Evolutionary conservation across 2,329 filamentous ascomycete species (phyloP).

Genomic region (Botrytis byssoidea): DNA sequence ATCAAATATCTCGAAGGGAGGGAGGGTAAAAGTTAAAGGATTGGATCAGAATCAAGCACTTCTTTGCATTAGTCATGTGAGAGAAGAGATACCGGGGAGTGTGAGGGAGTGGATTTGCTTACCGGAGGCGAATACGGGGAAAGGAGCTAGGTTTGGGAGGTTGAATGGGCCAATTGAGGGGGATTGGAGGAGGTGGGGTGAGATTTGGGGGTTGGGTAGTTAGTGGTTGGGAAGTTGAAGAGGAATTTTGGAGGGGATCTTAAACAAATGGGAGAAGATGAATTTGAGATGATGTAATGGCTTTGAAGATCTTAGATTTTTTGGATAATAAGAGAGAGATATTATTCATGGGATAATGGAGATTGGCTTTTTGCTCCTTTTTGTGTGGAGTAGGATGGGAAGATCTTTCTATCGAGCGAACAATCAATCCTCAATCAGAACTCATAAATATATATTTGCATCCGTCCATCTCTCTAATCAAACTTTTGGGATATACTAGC

Average conservation of each 20-base stretch:
- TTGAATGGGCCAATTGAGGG: conserved; percentile 60
- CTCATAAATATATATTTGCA: neutral
- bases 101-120: conserved; percentile 84
- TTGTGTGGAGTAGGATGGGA: neutral
- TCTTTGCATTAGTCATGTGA: conserved; percentile 87
- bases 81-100: conserved; percentile 83
- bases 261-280: neutral
- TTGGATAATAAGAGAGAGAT: neutral
- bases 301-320: neutral
- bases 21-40: conserved; percentile 55
- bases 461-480: no score
- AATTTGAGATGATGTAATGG: neutral
- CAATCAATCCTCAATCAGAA: neutral
- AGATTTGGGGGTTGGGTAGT: conserved; percentile 54
- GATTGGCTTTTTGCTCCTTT: neutral
- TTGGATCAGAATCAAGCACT: conserved; percentile 72
- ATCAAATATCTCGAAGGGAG: conserved; percentile 47
- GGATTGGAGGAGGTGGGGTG: conserved; percentile 58
- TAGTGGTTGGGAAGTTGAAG: neutral
- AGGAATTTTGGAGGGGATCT: neutral
- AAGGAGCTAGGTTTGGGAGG: conserved; percentile 61
- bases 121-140: conserved; percentile 67
- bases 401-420: neutral
- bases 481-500: neutral
- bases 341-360: no score